Evolutionary conservation across 192 early-diverging fungal species (phyloP), one percentile per base, ranked within the genome.

Genomic region (Chytriomyces sp.): DNA sequence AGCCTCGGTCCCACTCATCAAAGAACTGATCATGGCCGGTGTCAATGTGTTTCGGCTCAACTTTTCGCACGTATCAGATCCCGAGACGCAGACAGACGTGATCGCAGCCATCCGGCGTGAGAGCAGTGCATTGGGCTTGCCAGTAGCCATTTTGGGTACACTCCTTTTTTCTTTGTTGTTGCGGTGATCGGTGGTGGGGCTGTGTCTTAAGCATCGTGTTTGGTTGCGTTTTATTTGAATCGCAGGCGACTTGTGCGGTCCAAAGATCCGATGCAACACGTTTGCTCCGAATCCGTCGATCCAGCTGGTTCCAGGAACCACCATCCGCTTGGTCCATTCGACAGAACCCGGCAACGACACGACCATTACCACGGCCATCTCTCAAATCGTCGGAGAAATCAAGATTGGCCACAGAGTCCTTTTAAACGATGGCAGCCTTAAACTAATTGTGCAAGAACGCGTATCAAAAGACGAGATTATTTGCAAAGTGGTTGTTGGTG

Each of bases 241-340:
- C 11, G 18, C 50, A 83, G 83, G 79, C 57, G 87, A 88, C 48
- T 59, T 88, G 16, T 79, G 86, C n/a, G 87, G 87, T 8, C 87
- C 87, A 18, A 89, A 89, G 62, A 84, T 89, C 61, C 80, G 87
- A 11, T 88, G 86, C 81, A 86, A 86, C 65, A 83, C 79, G 60
- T 89, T 88, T 60, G 69, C 72, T 10, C 79, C 84, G 45, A 72
- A 66, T n/a, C 70, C 76, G 10, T 82, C 86, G 5, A 88, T 88
- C 65, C 45, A 61, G 23, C 75, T 88, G 10, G 69, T 61, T 11
- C 18, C 49, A 1, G 77, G 77, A 5, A 23, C 28, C 6, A 61
- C 75, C 26, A 75, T 87, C 57, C 49, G 75, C 45, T 62, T 87
- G 8, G 48, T 78, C n/a, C 63, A 64, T 44, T 86, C 84, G 7